These are phyloP conservation scores for Ophiocytium majus DNA, from an alignment of 352 stramenopile genomes.

Conservation along the genomic window DNA sequence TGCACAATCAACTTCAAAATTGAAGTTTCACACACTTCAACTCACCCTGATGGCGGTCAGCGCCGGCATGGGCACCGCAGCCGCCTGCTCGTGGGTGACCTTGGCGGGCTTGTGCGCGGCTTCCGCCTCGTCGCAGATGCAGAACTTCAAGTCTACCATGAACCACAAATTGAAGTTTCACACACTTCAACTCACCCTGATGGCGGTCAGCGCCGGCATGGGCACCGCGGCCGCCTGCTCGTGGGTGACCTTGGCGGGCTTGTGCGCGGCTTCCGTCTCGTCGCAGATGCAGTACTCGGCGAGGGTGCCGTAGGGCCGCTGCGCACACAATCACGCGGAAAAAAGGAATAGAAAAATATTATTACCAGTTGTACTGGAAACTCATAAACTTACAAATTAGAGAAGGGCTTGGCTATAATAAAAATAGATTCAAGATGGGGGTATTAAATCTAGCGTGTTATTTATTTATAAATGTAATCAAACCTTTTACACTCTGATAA, in stretches of 20 bases:
- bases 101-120: not conserved
- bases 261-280: not conserved
- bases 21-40: not conserved
- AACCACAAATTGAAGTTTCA: not conserved
- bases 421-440: too few species aligned
- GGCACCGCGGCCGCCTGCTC: constrained; percentile 11
- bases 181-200: not conserved
- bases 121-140: constrained; percentile 15
- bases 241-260: not conserved
- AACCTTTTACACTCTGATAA: too few species aligned
- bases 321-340: too few species aligned
- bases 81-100: not conserved
- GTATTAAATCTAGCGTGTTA: too few species aligned
- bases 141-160: constrained; percentile 3
- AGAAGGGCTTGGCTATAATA: too few species aligned
- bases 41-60: constrained; percentile 7
- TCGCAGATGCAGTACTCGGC: constrained; percentile 17
- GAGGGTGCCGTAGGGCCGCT: constrained; percentile 14
- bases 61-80: constrained; percentile 19
- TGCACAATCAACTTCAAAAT: not conserved
- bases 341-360: too few species aligned
- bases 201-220: not conserved
- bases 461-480: too few species aligned
- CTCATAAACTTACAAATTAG: too few species aligned
- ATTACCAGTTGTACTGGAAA: too few species aligned